phyloP scores from a whole-genome alignment of 495 filamentous ascomycete genomes.

The Cladorrhinum samala region DNA sequence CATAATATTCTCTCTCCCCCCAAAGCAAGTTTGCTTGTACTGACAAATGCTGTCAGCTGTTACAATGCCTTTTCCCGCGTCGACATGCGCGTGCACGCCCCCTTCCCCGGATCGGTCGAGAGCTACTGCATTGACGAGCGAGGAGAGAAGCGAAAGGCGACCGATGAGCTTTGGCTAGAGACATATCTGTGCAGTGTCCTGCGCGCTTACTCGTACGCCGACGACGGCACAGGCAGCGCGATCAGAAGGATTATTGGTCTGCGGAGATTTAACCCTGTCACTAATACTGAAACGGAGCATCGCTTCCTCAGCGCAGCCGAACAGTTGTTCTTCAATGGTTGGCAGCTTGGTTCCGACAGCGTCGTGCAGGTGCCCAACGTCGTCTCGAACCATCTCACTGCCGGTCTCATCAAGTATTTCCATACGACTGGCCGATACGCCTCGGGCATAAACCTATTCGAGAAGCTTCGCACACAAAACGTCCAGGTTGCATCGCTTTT shows the following conservation, averaged over 20 bases:
- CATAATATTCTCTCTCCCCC: no score
- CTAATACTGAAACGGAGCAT: conserved; percentile 94
- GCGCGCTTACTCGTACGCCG: conserved; percentile 90
- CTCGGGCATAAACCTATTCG: conserved; percentile 95
- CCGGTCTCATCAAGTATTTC: conserved; percentile 92
- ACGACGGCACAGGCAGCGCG: conserved; percentile 83
- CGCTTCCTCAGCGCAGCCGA: conserved; percentile 94
- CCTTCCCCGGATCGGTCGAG: conserved; percentile 91
- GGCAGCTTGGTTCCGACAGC: conserved; percentile 93
- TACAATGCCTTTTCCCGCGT: conserved; percentile 99
- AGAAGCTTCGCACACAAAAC: conserved; percentile 86
- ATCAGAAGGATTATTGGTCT: conserved; percentile 93
- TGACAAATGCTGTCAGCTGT: conserved; percentile 63
- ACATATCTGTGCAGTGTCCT: conserved; percentile 93
- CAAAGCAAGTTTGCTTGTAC: no score
- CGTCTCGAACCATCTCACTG: conserved; percentile 91
- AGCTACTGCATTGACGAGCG: conserved; percentile 95
- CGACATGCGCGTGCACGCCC: conserved; percentile 97
- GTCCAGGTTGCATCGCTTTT: conserved; percentile 91
- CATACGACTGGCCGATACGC: conserved; percentile 91
- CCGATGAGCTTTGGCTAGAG: conserved; percentile 91
- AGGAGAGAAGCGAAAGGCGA: conserved; percentile 85
- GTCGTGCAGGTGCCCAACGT: conserved; percentile 96
- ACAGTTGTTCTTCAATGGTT: conserved; percentile 92
- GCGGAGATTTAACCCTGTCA: conserved; percentile 92